Evolutionary conservation across 768 basidiomycete genomes (phyloP).

Genomic region (Tylopilus sp.): DNA sequence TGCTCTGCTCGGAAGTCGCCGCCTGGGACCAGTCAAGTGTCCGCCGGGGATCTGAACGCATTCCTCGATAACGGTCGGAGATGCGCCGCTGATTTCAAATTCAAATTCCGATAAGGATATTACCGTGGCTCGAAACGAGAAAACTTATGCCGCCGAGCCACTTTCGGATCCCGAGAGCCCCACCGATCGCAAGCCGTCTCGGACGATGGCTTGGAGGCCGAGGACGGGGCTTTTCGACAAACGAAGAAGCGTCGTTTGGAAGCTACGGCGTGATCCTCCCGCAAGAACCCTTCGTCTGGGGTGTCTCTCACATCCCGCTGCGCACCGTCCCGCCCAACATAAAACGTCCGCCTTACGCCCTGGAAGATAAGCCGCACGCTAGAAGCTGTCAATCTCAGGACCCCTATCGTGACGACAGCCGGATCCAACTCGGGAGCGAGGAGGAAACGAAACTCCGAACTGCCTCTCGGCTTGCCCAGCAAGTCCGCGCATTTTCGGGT

Average conservation of each 20-base stretch:
- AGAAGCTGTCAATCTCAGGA: neutral
- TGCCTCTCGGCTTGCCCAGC: constrained; percentile 54
- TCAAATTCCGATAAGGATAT: too few species aligned
- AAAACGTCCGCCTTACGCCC: constrained; percentile 49
- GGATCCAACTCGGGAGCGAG: constrained; percentile 49
- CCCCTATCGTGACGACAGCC: constrained; percentile 27
- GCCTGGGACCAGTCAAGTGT: too few species aligned
- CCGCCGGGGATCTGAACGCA: too few species aligned
- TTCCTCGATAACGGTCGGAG: too few species aligned
- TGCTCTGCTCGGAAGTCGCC: too few species aligned
- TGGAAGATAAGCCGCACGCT: neutral
- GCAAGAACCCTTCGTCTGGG: constrained; percentile 60
- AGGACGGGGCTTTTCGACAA: constrained; percentile 7
- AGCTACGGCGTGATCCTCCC: constrained; percentile 62
- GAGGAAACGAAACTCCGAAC: constrained; percentile 51
- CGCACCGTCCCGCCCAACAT: constrained; percentile 58
- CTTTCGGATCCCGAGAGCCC: neutral
- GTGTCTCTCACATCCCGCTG: constrained; percentile 56
- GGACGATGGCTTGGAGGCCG: neutral
- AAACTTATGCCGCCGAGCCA: too few species aligned
- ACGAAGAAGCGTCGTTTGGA: constrained; percentile 39
- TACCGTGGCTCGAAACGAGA: too few species aligned
- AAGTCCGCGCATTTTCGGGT: constrained; percentile 53
- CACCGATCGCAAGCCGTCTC: neutral
- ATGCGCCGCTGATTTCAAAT: too few species aligned